These are phyloP conservation scores for Boletellus ananas DNA, from an alignment of 768 basidiomycete species.

Conservation along the genomic window DNA sequence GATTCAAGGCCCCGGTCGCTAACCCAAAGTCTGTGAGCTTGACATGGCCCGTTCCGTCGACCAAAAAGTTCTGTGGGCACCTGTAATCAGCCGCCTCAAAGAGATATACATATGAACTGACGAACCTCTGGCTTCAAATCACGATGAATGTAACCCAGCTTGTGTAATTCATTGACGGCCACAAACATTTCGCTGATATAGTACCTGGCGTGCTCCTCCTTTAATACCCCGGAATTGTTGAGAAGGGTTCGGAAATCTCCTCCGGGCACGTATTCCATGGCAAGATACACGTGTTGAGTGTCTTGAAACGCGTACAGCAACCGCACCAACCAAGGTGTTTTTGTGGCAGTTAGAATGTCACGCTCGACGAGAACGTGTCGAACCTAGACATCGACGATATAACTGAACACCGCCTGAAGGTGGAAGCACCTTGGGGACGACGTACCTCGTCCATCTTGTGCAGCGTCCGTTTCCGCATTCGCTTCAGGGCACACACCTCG, in stretches of 20 bases:
- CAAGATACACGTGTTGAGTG: conserved; percentile 83
- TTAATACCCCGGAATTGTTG: conserved; percentile 96
- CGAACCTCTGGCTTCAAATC: conserved; percentile 95
- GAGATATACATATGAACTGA: background rate
- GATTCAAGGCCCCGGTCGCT: conserved; percentile 94
- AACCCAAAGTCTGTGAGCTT: conserved; percentile 98
- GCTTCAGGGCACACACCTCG: conserved; percentile 96
- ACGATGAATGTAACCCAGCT: conserved; percentile 96
- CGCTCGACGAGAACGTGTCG: conserved; percentile 98
- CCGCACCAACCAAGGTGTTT: conserved; percentile 95
- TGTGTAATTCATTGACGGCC: conserved; percentile 90
- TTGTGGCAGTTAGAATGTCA: conserved; percentile 95
- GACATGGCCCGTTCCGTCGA: conserved; percentile 93
- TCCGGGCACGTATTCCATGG: conserved; percentile 99
- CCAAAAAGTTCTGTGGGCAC: conserved; percentile 79
- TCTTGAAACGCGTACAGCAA: conserved; percentile 98
- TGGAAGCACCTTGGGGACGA: conserved; percentile 6
- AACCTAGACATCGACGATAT: conserved; percentile 47
- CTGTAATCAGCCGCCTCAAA: background rate
- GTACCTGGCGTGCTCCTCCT: conserved; percentile 94
- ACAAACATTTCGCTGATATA: conserved; percentile 99
- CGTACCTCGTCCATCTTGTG: conserved; percentile 97
- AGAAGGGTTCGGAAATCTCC: conserved; percentile 97
- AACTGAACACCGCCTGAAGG: background rate
- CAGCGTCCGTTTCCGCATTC: conserved; percentile 91